Conservation (phyloP, 805 yeast species). For the Nakazawaea sp. region DNA sequence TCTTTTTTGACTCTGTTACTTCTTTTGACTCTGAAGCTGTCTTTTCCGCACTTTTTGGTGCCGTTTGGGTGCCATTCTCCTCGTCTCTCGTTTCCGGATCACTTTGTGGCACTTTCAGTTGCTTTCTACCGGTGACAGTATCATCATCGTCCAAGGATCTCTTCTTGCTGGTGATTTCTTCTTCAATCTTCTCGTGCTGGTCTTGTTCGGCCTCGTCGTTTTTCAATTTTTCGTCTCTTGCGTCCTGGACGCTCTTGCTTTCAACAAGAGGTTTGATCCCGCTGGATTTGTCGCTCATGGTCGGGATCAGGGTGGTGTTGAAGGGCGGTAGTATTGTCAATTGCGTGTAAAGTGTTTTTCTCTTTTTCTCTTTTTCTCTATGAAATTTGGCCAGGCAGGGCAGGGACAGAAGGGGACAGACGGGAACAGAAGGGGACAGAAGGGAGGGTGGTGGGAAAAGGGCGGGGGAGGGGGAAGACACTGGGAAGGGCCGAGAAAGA, state of each 20-base stretch:
- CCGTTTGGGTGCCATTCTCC: too few relatives aligned
- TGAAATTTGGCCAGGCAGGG: background rate
- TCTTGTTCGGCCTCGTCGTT: slow-evolving; percentile 4
- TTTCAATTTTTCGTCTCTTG: slow-evolving; percentile 1
- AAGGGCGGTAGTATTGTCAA: too few relatives aligned
- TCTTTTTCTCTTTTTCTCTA: background rate
- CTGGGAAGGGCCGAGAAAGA: too few relatives aligned
- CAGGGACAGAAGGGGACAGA: background rate
- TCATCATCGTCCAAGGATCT: slow-evolving; percentile 6
- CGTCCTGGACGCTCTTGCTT: too few relatives aligned
- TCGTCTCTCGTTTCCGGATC: too few relatives aligned
- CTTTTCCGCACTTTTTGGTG: slow-evolving; percentile 16
- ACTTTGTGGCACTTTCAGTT: too few relatives aligned
- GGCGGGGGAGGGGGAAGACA: too few relatives aligned
- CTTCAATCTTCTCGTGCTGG: slow-evolving; percentile 4
- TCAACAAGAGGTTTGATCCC: too few relatives aligned
- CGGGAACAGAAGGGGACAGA: background rate
- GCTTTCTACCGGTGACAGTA: background rate
- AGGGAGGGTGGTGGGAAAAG: background rate
- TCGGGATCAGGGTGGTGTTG: too few relatives aligned
- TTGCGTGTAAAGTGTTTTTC: too few relatives aligned
- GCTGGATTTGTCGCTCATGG: too few relatives aligned
- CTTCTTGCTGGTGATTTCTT: slow-evolving; percentile 4
- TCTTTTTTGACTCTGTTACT: slow-evolving; percentile 14
- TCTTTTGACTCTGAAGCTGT: slow-evolving; percentile 11